Percentiles rank a stretch among this genome's conserved stretches.
Evolutionary conservation across 352 stramenopile genomes (phyloP).

Genomic region (Phytophthora meadii): DNA sequence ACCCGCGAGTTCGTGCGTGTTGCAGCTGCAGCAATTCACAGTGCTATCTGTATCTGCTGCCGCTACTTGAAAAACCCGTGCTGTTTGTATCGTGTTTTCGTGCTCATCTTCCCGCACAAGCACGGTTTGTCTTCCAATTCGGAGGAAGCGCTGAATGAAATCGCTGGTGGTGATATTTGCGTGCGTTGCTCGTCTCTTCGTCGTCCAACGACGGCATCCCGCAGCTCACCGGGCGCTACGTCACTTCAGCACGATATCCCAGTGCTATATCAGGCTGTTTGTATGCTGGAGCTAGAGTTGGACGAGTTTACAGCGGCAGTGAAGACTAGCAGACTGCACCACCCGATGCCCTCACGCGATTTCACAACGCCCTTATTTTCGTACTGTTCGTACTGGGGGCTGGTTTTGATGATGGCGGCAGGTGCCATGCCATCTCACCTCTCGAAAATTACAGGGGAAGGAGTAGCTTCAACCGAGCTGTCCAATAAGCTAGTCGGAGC

Average conservation of each 20-base stretch:
- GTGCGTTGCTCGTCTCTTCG: constrained; percentile 47
- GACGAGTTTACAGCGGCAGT: constrained; percentile 66
- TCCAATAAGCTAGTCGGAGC: constrained; percentile 57
- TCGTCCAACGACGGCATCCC: constrained; percentile 12
- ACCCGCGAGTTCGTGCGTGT: constrained; percentile 68
- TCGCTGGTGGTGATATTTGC: constrained; percentile 61
- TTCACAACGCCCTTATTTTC: constrained; percentile 46
- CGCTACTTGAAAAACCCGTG: constrained; percentile 74
- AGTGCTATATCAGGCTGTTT: constrained; percentile 61
- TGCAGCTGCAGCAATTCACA: constrained; percentile 75
- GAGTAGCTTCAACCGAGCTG: constrained; percentile 32
- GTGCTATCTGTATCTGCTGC: constrained; percentile 68
- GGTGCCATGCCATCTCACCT: constrained; percentile 68
- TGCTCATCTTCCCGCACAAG: constrained; percentile 80
- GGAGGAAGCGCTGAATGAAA: constrained; percentile 62
- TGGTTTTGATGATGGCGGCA: constrained; percentile 59
- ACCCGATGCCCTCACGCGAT: constrained; percentile 35
- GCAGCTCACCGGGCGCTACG: constrained; percentile 19
- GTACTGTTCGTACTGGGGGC: constrained; percentile 79
- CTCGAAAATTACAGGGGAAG: constrained; percentile 54
- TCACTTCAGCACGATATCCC: constrained; percentile 77
- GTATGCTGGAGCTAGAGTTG: constrained; percentile 61
- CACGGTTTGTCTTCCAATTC: constrained; percentile 56
- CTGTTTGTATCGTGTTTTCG: constrained; percentile 69
- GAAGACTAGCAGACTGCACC: constrained; percentile 72